Percentiles rank a stretch among this genome's conserved stretches.
These are phyloP conservation scores for Yamadazyma ubonensis DNA, from an alignment of 805 yeast species.

Conservation along the genomic window DNA sequence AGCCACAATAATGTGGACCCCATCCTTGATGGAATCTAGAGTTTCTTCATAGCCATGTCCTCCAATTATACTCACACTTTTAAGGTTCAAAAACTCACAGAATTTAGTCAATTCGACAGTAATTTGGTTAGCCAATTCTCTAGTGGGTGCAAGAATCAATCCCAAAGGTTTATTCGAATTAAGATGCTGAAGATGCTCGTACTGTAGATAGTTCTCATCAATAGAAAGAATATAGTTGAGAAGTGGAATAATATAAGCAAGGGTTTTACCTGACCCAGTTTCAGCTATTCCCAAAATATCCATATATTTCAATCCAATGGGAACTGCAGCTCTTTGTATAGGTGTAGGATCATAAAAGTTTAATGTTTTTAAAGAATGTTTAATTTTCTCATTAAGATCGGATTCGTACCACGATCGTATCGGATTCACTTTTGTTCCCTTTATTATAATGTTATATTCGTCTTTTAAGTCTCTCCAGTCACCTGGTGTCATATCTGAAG, in stretches of 20 bases:
- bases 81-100: conserved; percentile 38
- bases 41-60: conserved; percentile 85
- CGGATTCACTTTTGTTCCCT: conserved; percentile 57
- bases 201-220: conserved; percentile 32
- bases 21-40: conserved; percentile 49
- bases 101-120: conserved; percentile 62
- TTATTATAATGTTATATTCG: conserved; percentile 65
- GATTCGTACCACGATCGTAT: conserved; percentile 74
- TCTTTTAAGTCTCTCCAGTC: conserved; percentile 90
- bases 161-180: conserved; percentile 69
- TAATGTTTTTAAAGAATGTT: conserved; percentile 35
- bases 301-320: conserved; percentile 54
- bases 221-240: conserved; percentile 47
- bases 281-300: conserved; percentile 91
- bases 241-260: conserved; percentile 77
- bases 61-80: conserved; percentile 73
- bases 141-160: conserved; percentile 82
- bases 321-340: conserved; percentile 86
- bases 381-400: conserved; percentile 17
- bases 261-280: conserved; percentile 95
- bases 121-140: conserved; percentile 91
- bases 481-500: conserved; percentile 65
- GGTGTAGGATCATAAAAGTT: conserved; percentile 77
- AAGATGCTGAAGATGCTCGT: conserved; percentile 44
- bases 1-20: conserved; percentile 78